Evolutionary conservation across 129 eudicot genomes (phyloP), one percentile per base, ranked within the genome.

Genomic region (Escallonia herrerae): DNA sequence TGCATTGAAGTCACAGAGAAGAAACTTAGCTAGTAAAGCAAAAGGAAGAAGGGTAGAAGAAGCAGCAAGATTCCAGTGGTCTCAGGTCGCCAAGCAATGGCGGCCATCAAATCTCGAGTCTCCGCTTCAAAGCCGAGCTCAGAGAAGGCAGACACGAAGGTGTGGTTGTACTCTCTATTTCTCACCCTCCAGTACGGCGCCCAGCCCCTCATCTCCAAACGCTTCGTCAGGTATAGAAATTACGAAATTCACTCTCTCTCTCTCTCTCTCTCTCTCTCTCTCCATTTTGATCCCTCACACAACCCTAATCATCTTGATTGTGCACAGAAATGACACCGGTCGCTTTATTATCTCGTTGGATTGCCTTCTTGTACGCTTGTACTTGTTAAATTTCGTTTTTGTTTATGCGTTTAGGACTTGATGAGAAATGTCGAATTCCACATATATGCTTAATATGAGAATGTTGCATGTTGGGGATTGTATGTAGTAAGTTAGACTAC

Each of bases 181-280:
- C 94, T 94, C 54, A 86, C 97, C 60, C 66, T 94, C 37, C 99
- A 89, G 64, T 94, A 94, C 62, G 99, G 99, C 45, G 93, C 88
- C 72, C 99, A 94, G 59, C 99, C 99, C 57, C 77, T 94, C 61
- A 94, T 94, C 76, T 86, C 99, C 81, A 94, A 89, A 58, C 90
- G 99, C 43, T 94, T 78, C 87, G 75, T 67, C 81, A 82, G 99
- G 99, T 90, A 51, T 60, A 39, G 33, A 22, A 22, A 22, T 22
- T 22, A 22, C 33, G 33, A 22, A 22, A 22, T 22, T 22, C 33
- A 22, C n/a, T n/a, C n/a, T n/a, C n/a, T n/a, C n/a, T n/a, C n/a
- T n/a, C n/a, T 22, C 33, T 22, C 33, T 1, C 33, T 50, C 5
- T 43, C 7, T 39, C 4, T 42, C 7, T 40, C 14, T 10, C 39